A percentile compares a stretch with the other conserved stretches of the same genome.
These are phyloP conservation scores for Malassezia psittaci DNA, from an alignment of 1,284 basidiomycete genomes.

Conservation along the genomic window DNA sequence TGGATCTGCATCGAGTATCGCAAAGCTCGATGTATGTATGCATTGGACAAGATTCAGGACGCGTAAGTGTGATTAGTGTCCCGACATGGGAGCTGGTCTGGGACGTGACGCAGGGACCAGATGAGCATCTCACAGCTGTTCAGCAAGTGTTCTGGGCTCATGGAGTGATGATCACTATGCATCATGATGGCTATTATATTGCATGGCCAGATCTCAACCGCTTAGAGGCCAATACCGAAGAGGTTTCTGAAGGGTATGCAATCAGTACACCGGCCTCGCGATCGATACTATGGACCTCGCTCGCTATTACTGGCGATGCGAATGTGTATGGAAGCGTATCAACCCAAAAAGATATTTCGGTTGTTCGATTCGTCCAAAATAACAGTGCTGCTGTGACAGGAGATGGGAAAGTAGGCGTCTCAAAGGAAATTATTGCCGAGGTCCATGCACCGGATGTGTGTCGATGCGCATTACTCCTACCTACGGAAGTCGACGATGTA, in stretches of 20 bases:
- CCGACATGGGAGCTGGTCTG: not conserved
- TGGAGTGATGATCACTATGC: not conserved
- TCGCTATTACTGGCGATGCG: not conserved
- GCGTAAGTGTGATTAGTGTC: conserved; percentile 50
- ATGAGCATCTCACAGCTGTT: not conserved
- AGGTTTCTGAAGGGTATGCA: not conserved
- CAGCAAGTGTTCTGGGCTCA: conserved; percentile 2
- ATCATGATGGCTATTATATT: conserved; percentile 8
- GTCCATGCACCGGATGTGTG: not conserved
- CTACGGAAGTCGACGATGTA: not conserved
- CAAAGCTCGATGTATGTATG: conserved; percentile 52
- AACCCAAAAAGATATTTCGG: not conserved
- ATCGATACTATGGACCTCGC: not conserved
- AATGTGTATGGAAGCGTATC: not conserved
- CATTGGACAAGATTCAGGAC: conserved; percentile 58
- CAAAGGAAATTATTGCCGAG: not conserved
- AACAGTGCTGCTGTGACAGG: not conserved
- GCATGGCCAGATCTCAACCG: not conserved
- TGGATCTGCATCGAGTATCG: conserved; percentile 16
- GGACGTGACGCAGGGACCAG: not conserved
- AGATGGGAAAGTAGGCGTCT: not conserved
- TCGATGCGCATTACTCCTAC: conserved; percentile 10
- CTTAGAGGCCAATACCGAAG: not conserved
- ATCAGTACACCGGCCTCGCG: not conserved
- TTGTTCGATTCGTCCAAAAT: not conserved